Conservation (phyloP, 805 yeast species). For the Spathaspora boniae region DNA sequence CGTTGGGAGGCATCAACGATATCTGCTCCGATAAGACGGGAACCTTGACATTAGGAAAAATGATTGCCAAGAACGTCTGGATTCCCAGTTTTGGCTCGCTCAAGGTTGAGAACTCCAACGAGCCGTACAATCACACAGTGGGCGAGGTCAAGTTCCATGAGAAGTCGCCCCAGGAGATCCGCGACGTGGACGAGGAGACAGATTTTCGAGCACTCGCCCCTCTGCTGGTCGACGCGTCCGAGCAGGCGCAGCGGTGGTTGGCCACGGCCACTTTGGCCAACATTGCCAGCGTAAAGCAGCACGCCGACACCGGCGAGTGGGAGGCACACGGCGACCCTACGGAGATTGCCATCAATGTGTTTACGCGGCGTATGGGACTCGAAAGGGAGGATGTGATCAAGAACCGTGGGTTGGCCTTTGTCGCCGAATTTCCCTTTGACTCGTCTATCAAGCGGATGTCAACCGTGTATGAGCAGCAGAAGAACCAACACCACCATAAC, state of each 20-base stretch:
- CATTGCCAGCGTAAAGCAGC: slow-evolving; percentile 61
- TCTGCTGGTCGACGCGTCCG: slow-evolving; percentile 10
- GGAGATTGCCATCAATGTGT: slow-evolving; percentile 33
- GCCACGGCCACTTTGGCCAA: slow-evolving; percentile 73
- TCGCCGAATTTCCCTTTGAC: slow-evolving; percentile 31
- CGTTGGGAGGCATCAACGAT: slow-evolving; percentile 74
- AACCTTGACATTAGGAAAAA: slow-evolving; percentile 75
- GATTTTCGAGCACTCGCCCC: slow-evolving; percentile 19
- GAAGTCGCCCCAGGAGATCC: slow-evolving; percentile 34
- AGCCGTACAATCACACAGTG: slow-evolving; percentile 60
- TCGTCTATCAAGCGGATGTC: slow-evolving; percentile 33
- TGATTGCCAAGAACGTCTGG: slow-evolving; percentile 72
- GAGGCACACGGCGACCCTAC: slow-evolving; percentile 53
- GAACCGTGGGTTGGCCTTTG: slow-evolving; percentile 14
- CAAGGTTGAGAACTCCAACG: slow-evolving; percentile 50
- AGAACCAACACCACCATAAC: neutral
- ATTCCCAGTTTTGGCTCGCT: slow-evolving; percentile 60
- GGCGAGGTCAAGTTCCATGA: slow-evolving; percentile 44
- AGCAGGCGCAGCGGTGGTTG: slow-evolving; percentile 50
- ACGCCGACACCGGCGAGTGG: slow-evolving; percentile 46
- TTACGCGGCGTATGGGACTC: slow-evolving; percentile 23
- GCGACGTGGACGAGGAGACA: slow-evolving; percentile 35
- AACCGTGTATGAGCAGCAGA: slow-evolving; percentile 15
- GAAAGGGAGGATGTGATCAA: slow-evolving; percentile 18
- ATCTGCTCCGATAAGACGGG: slow-evolving; percentile 85